These are phyloP conservation scores for Russula brevipes DNA, from an alignment of 768 basidiomycete species.

Conservation along the genomic window DNA sequence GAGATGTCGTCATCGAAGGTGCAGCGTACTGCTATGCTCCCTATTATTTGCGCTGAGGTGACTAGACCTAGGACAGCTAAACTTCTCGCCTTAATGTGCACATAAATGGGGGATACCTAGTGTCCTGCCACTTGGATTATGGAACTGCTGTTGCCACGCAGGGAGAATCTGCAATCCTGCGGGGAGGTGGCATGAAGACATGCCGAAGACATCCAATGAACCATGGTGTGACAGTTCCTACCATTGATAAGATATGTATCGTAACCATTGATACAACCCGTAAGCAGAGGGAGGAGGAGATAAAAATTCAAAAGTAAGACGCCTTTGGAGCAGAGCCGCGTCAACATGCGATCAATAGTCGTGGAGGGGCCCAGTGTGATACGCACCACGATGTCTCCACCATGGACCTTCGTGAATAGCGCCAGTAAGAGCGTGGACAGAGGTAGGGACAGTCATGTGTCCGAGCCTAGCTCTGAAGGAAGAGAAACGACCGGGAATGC, in stretches of 20 bases:
- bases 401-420: conserved; percentile 55
- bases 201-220: not conserved
- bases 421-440: conserved; percentile 52
- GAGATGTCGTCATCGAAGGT: not conserved
- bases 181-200: not conserved
- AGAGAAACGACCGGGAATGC: not conserved
- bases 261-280: conserved; percentile 60
- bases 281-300: conserved; percentile 58
- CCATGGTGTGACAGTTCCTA: conserved; percentile 14
- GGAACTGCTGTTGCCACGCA: conserved; percentile 55
- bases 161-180: conserved; percentile 64
- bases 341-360: not conserved
- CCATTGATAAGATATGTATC: conserved; percentile 64
- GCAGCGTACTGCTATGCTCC: conserved; percentile 43
- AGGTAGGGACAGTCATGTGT: conserved; percentile 34
- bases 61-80: conserved; percentile 45
- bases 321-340: conserved; percentile 35
- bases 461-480: not conserved
- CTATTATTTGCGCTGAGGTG: conserved; percentile 60
- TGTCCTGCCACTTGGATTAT: conserved; percentile 45
- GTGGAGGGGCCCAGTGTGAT: not conserved
- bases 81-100: not conserved
- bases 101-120: conserved; percentile 36
- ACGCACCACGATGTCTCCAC: conserved; percentile 57
- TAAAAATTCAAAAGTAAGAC: conserved; percentile 55